Conservation (phyloP, 148 eudicot genomes). For the Simmondsia chinensis region DNA sequence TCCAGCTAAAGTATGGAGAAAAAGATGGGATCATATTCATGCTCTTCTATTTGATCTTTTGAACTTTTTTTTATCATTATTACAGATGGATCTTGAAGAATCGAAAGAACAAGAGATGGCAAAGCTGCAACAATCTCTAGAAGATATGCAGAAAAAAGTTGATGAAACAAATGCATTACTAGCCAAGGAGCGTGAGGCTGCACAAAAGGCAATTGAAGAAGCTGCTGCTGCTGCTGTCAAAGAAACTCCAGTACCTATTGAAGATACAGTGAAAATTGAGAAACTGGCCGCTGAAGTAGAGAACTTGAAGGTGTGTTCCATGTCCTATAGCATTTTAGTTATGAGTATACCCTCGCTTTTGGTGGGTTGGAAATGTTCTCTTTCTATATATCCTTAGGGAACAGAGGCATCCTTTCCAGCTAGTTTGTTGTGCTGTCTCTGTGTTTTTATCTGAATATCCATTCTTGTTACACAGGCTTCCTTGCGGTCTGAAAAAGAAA, state of each 20-base stretch:
- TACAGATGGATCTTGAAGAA: constrained; percentile 86
- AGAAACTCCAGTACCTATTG: constrained; percentile 63
- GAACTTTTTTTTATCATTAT: too few relatives aligned
- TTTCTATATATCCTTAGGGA: too few relatives aligned
- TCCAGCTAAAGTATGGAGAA: too few relatives aligned
- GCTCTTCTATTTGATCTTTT: too few relatives aligned
- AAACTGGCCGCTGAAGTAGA: constrained; percentile 60
- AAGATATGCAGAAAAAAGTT: constrained; percentile 49
- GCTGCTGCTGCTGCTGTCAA: constrained; percentile 36
- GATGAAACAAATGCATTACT: constrained; percentile 55
- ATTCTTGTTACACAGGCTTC: constrained; percentile 32
- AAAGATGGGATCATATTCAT: too few relatives aligned
- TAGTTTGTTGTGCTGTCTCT: too few relatives aligned
- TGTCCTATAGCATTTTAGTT: too few relatives aligned
- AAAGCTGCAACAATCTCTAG: constrained; percentile 59
- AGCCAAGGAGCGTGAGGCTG: constrained; percentile 48
- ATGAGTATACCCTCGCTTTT: too few relatives aligned
- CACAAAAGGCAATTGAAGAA: constrained; percentile 60
- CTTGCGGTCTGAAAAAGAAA: constrained; percentile 56
- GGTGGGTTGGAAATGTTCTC: too few relatives aligned
- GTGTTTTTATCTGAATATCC: too few relatives aligned
- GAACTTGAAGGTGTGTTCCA: constrained; percentile 54
- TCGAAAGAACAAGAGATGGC: constrained; percentile 66
- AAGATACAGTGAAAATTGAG: constrained; percentile 61
- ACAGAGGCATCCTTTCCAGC: too few relatives aligned